Percentiles rank a stretch among this genome's conserved stretches.
Evolutionary conservation across 305 asterid genomes (phyloP).

Genomic region (Caryopteris hybrid): DNA sequence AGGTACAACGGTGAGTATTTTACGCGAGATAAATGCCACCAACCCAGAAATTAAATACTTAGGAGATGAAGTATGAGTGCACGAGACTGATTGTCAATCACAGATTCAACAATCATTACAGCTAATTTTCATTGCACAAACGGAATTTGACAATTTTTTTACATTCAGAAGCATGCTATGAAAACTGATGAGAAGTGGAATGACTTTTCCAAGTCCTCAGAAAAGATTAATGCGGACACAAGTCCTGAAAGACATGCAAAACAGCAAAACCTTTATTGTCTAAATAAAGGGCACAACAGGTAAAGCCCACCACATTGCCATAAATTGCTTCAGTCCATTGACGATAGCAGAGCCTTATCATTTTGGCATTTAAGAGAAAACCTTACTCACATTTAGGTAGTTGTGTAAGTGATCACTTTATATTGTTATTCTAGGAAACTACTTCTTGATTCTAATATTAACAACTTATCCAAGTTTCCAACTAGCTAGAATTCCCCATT

Average conservation of each 20-base stretch:
- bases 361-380: not conserved
- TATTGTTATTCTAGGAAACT: not conserved
- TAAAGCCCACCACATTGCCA: not conserved
- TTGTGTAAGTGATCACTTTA: not conserved
- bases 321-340: not conserved
- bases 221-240: not conserved
- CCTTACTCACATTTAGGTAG: not conserved
- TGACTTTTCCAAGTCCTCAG: not conserved
- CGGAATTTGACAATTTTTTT: not conserved
- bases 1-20: constrained; percentile 8
- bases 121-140: not conserved
- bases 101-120: not conserved
- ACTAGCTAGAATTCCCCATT: too few relatives aligned
- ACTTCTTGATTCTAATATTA: not conserved
- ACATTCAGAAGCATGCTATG: not conserved
- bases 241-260: not conserved
- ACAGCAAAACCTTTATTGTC: too few relatives aligned
- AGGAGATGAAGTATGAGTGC: too few relatives aligned
- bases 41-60: not conserved
- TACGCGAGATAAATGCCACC: not conserved
- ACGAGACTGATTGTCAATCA: not conserved
- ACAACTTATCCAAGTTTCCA: too few relatives aligned
- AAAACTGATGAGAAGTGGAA: not conserved
- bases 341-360: not conserved
- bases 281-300: not conserved